Base-by-base conservation (phyloP, 805 yeast genomes). In the Suhomyces emberorum region DNA sequence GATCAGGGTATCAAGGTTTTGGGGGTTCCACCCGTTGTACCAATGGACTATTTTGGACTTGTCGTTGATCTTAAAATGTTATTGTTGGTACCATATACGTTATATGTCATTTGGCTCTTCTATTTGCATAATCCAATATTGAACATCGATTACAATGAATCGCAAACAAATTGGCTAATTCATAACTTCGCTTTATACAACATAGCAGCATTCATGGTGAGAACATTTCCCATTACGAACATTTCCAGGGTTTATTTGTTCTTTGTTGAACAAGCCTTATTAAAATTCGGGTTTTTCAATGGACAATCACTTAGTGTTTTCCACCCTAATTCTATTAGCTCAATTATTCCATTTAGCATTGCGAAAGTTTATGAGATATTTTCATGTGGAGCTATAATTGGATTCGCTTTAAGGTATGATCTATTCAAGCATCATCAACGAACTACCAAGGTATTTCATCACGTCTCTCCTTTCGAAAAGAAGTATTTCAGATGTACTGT, bases 331-430 rank as follows among this genome's bases (percentile, higher is more conserved):
- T n/a, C n/a, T n/a, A n/a, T n/a, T n/a, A n/a, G n/a, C n/a, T n/a
- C n/a, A n/a, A n/a, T n/a, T n/a, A n/a, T n/a, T n/a, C n/a, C n/a
- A n/a, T n/a, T n/a, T n/a, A n/a, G n/a, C n/a, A n/a, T n/a, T n/a
- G n/a, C n/a, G n/a, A n/a, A n/a, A n/a, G n/a, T n/a, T n/a, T n/a
- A n/a, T n/a, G n/a, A n/a, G n/a, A n/a, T n/a, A n/a, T n/a, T n/a
- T n/a, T n/a, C n/a, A n/a, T n/a, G n/a, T n/a, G n/a, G n/a, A n/a
- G n/a, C n/a, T n/a, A n/a, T n/a, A n/a, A n/a, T n/a, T n/a, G n/a
- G n/a, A n/a, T n/a, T n/a, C n/a, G n/a, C n/a, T n/a, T 59, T 77
- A 25, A 64, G 81, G 38, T 79, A 61, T 51, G 88, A 81, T 55
- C 54, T 72, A 20, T 68, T 51, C 53, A 60, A 48, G 30, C 42